Evolutionary conservation across 495 filamentous ascomycete species (phyloP).

Genomic region (Penicillium tannophilum): DNA sequence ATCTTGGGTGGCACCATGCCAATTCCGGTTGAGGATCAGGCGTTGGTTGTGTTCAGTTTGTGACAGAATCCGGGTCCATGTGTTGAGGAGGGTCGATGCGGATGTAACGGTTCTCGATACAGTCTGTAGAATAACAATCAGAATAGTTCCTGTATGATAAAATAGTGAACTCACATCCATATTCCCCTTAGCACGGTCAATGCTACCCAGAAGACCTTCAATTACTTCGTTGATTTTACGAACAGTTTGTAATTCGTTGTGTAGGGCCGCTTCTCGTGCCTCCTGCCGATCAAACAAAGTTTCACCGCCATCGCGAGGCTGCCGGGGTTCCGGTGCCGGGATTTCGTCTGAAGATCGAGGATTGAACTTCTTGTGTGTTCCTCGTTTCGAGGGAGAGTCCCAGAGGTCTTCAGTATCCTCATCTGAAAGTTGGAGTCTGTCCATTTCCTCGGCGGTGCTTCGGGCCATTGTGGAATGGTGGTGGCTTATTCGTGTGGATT

Average conservation of each 20-base stretch:
- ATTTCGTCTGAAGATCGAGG: conserved; percentile 33
- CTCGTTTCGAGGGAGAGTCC: conserved; percentile 65
- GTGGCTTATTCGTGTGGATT: neutral
- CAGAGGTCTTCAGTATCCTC: conserved; percentile 71
- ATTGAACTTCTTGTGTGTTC: conserved; percentile 25
- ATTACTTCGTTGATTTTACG: conserved; percentile 84
- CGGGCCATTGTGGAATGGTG: conserved; percentile 31
- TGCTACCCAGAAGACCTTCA: conserved; percentile 75
- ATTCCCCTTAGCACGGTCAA: conserved; percentile 81
- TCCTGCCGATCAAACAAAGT: conserved; percentile 67
- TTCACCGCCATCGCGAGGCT: conserved; percentile 47
- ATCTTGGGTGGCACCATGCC: conserved; percentile 88
- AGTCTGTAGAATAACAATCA: conserved; percentile 52
- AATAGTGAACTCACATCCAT: conserved; percentile 69
- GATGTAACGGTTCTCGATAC: conserved; percentile 83
- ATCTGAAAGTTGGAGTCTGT: conserved; percentile 59
- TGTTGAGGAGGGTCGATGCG: conserved; percentile 91
- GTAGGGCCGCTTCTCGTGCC: conserved; percentile 70
- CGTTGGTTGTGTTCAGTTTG: conserved; percentile 98
- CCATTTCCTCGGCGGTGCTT: conserved; percentile 48
- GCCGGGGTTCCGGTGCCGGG: conserved; percentile 37
- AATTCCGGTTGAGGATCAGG: conserved; percentile 81
- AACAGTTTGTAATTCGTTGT: conserved; percentile 77
- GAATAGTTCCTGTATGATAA: neutral
- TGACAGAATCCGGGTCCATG: conserved; percentile 92